These are phyloP conservation scores for Colletotrichum somersetense DNA, from an alignment of 2,329 filamentous ascomycete genomes.

Conservation along the genomic window DNA sequence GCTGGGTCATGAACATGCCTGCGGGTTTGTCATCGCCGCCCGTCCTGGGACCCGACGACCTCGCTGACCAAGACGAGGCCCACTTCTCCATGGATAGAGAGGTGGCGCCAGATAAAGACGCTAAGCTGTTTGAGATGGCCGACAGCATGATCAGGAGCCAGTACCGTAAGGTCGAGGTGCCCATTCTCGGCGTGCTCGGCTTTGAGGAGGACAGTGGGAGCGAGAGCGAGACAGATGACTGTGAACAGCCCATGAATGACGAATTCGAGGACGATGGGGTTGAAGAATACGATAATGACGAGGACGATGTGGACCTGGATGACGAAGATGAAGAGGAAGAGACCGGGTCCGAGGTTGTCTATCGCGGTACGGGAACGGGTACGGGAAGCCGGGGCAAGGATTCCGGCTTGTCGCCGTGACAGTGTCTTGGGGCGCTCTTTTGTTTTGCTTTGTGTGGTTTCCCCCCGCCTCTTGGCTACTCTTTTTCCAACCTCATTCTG, in stretches of 20 bases:
- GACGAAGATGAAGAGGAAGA: conserved; percentile 42
- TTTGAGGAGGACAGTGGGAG: conserved; percentile 60
- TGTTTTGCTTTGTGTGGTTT: not conserved
- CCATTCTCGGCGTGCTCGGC: conserved; percentile 58
- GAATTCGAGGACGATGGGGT: conserved; percentile 48
- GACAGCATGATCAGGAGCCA: conserved; percentile 63
- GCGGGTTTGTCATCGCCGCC: conserved; percentile 51
- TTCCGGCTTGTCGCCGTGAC: conserved; percentile 40
- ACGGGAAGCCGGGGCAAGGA: conserved; percentile 40
- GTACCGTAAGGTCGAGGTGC: conserved; percentile 60
- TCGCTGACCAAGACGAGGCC: conserved; percentile 55
- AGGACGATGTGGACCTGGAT: conserved; percentile 43
- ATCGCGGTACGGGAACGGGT: conserved; percentile 39
- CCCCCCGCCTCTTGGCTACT: not conserved
- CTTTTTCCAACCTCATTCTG: not conserved
- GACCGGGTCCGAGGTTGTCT: conserved; percentile 34
- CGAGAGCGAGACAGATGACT: conserved; percentile 44
- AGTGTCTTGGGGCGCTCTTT: conserved; percentile 2
- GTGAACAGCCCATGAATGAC: conserved; percentile 46
- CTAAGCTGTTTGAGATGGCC: conserved; percentile 58
- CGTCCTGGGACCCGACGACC: conserved; percentile 45
- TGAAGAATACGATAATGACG: conserved; percentile 45
- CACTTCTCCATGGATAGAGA: conserved; percentile 58
- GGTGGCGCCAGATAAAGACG: conserved; percentile 55
- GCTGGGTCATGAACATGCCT: conserved; percentile 59